These are phyloP conservation scores for Fusarium sp. DNA, from an alignment of 2,329 filamentous ascomycete species.

Conservation along the genomic window DNA sequence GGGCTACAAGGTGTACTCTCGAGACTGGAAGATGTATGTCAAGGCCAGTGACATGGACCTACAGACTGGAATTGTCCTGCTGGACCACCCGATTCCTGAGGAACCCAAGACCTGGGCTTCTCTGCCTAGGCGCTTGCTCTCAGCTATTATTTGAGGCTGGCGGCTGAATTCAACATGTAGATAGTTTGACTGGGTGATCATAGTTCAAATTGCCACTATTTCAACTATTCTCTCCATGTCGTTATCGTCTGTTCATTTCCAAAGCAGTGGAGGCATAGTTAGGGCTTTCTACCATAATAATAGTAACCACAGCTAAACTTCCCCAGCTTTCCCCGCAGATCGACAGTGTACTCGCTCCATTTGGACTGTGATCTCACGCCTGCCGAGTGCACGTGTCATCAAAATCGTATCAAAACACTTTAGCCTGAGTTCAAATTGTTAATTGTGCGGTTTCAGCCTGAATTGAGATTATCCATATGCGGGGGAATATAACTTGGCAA, in stretches of 20 bases:
- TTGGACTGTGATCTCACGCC: background rate
- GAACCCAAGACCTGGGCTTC: constrained; percentile 66
- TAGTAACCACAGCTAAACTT: background rate
- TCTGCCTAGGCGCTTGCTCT: constrained; percentile 13
- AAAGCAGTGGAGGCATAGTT: background rate
- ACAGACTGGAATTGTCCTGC: constrained; percentile 81
- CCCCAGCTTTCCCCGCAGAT: constrained; percentile 38
- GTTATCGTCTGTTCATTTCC: constrained; percentile 3
- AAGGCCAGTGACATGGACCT: constrained; percentile 84
- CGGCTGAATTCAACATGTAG: background rate
- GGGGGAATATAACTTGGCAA: background rate
- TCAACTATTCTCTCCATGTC: constrained; percentile 1
- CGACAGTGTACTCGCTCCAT: constrained; percentile 3
- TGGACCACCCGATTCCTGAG: constrained; percentile 73
- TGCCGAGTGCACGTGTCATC: constrained; percentile 9
- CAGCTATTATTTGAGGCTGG: constrained; percentile 21
- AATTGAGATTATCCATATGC: constrained; percentile 15
- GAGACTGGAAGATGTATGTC: constrained; percentile 72
- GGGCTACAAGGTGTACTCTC: constrained; percentile 81
- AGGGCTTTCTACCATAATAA: background rate
- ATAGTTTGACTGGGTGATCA: background rate
- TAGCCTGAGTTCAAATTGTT: constrained; percentile 22
- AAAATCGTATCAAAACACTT: constrained; percentile 1
- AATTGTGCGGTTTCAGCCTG: constrained; percentile 19
- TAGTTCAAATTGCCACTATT: background rate